These are phyloP conservation scores for Heritiera littoralis DNA, from an alignment of 345 rosid species.

Conservation along the genomic window DNA sequence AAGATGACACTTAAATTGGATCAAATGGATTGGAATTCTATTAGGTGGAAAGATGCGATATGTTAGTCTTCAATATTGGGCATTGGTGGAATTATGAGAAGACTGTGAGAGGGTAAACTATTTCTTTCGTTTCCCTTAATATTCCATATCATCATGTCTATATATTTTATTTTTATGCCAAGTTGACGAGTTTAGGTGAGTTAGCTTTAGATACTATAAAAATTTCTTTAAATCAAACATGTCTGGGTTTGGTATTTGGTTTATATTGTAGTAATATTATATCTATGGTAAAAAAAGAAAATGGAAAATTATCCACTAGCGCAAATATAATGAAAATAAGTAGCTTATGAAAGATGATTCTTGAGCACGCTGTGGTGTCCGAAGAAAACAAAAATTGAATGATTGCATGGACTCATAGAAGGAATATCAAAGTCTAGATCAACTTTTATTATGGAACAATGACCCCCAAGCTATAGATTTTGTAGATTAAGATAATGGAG, in stretches of 20 bases:
- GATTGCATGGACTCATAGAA: too few species aligned
- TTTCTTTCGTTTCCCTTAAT: background rate
- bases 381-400: too few species aligned
- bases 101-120: conserved; percentile 73
- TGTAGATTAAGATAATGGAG: conserved; percentile 7
- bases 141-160: conserved; percentile 1
- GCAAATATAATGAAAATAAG: too few species aligned
- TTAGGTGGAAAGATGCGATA: conserved; percentile 80
- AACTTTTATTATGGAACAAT: background rate
- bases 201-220: background rate
- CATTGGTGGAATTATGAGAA: conserved; percentile 98
- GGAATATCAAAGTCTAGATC: too few species aligned
- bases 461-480: background rate
- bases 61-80: conserved; percentile 80
- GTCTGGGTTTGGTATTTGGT: background rate
- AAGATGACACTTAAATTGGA: conserved; percentile 77
- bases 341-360: too few species aligned
- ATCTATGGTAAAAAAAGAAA: background rate
- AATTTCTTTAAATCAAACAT: background rate
- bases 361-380: too few species aligned
- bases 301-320: too few species aligned
- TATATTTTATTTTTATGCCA: background rate
- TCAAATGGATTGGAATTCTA: conserved; percentile 74
- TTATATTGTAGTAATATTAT: background rate
- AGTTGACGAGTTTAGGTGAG: background rate